A percentile compares a stretch with the other conserved stretches of the same genome.
These are phyloP conservation scores for Exophiala bonariae DNA, from an alignment of 2,329 filamentous ascomycete genomes.

Conservation along the genomic window DNA sequence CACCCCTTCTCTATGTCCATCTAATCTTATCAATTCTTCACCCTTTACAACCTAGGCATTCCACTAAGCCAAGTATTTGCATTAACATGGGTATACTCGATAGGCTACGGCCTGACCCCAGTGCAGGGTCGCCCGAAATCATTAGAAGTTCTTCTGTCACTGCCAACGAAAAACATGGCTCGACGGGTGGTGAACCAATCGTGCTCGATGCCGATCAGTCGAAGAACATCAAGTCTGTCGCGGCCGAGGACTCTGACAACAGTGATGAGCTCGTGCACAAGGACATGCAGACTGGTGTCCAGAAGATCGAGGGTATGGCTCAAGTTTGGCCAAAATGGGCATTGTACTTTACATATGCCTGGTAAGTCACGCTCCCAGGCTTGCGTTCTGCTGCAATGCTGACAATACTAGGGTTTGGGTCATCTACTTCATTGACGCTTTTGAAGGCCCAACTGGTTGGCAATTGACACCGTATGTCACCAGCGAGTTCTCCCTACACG, in stretches of 20 bases:
- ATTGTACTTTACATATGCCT: slow-evolving; percentile 33
- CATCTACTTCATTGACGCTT: slow-evolving; percentile 42
- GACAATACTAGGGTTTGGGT: slow-evolving; percentile 33
- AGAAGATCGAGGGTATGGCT: slow-evolving; percentile 42
- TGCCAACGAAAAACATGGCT: background rate
- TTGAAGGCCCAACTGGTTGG: slow-evolving; percentile 39
- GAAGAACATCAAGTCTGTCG: slow-evolving; percentile 1
- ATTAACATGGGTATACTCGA: background rate
- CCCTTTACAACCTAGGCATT: background rate
- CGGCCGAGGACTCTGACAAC: slow-evolving; percentile 2
- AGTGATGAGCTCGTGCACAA: slow-evolving; percentile 4
- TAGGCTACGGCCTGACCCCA: background rate
- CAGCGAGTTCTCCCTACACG: slow-evolving; percentile 52
- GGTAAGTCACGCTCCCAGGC: background rate
- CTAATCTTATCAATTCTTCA: too few relatives aligned
- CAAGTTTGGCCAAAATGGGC: slow-evolving; percentile 39
- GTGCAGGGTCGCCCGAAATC: background rate
- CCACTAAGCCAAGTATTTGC: background rate
- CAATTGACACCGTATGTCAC: slow-evolving; percentile 51
- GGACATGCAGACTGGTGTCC: slow-evolving; percentile 32
- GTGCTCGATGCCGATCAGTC: slow-evolving; percentile 1
- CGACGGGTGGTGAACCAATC: background rate
- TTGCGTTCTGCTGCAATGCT: background rate
- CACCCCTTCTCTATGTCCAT: too few relatives aligned
- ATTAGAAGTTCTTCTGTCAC: background rate